Conservation (phyloP, 768 basidiomycete species). For the Amanita fuliginea region DNA sequence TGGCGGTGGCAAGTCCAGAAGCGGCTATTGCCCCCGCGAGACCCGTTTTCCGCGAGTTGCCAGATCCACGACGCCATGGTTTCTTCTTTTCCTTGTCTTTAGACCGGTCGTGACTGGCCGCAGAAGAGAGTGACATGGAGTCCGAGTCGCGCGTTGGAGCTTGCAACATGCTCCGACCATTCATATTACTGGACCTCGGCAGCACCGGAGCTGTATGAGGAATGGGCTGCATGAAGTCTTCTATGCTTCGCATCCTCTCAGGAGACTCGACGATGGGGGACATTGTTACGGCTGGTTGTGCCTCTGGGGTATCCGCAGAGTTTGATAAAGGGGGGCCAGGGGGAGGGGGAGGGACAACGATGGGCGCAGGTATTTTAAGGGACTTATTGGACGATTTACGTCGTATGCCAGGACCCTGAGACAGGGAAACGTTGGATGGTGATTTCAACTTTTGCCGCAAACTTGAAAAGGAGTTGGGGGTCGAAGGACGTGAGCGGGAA, state of each 20-base stretch:
- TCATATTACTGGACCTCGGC: slow-evolving; percentile 7
- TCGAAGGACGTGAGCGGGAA: slow-evolving; percentile 6
- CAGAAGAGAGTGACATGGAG: slow-evolving; percentile 9
- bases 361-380: slow-evolving; percentile 8
- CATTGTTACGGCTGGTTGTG: slow-evolving; percentile 10
- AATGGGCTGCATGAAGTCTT: background rate
- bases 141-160: slow-evolving; percentile 16
- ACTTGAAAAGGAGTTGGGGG: slow-evolving; percentile 4
- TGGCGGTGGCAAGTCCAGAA: slow-evolving; percentile 57
- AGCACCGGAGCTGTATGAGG: background rate
- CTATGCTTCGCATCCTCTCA: slow-evolving; percentile 19
- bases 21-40: slow-evolving; percentile 62
- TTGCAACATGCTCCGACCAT: slow-evolving; percentile 6
- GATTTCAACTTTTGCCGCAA: slow-evolving; percentile 3
- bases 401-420: slow-evolving; percentile 8
- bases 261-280: slow-evolving; percentile 36
- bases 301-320: slow-evolving; percentile 7
- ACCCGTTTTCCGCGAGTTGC: slow-evolving; percentile 36
- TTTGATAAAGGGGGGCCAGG: slow-evolving; percentile 3
- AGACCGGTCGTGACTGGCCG: slow-evolving; percentile 10
- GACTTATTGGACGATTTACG: slow-evolving; percentile 13
- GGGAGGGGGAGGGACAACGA: slow-evolving; percentile 7
- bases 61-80: slow-evolving; percentile 27
- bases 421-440: slow-evolving; percentile 5
- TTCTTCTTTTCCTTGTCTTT: slow-evolving; percentile 27